Base-by-base conservation (phyloP, 352 stramenopile species). In the Thraustotheca clavata region DNA sequence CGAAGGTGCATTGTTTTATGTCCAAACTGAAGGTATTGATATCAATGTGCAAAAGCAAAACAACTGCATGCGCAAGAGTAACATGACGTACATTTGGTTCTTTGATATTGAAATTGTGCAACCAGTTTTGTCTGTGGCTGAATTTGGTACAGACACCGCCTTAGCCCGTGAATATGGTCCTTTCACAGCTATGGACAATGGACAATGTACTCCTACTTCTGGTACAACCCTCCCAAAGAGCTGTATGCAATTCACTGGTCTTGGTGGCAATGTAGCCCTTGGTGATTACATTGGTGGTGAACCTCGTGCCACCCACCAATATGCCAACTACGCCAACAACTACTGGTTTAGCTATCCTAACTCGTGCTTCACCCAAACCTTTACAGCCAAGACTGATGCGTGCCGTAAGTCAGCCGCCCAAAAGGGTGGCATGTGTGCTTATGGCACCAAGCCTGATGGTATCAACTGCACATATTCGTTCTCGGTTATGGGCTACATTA, bases 21-120 rank as follows among this genome's bases (percentile, higher is more conserved):
- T 91, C 0, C 81, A 90, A 69, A 79, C 81, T 5, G 83, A 93
- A 60, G 74, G 81, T 32, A 93, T 93, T 61, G 74, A 88, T 68
- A 26, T 62, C 2, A 12, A 43, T 8, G 59, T 76, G 46, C 71
- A 75, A 59, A 49, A 38, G 29, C 48, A 60, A 14, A 50, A 50
- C 43, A 50, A 50, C 43, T 91, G 82, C 66, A 38, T 62, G 38
- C 78, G 82, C 52, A 91, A 91, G 68, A 88, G 83, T 67, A 66
- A 69, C 24, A 88, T 91, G 74, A 48, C 76, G 55, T 89, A 79
- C 61, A 67, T 91, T 24, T 79, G 87, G 43, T 88, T 88, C 50
- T 91, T 88, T 67, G 75, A 86, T 26, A 72, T 88, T 22, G 59
- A 73, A 4, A 71, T 91, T 35, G 29, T 67, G 1, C 79, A 90